Evolutionary conservation across 2,329 filamentous ascomycete genomes (phyloP), one percentile per base, ranked within the genome.

Genomic region (Moelleriella libera): DNA sequence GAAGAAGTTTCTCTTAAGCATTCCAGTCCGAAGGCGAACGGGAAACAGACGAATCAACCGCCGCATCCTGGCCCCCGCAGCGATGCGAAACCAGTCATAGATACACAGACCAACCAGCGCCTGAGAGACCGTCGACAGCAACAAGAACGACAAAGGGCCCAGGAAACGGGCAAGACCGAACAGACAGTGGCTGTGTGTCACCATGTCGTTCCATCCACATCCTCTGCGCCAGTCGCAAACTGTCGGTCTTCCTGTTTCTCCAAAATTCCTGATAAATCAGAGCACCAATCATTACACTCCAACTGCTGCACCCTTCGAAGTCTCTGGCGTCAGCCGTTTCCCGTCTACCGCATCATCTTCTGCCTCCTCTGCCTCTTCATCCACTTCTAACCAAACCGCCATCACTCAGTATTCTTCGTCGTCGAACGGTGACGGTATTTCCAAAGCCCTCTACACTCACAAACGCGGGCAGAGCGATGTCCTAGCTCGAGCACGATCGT

Each of bases 381-480:
- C 72, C 51, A 57, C 64, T 45, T 80, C 80, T 52, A 76, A 80
- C 42, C 69, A 75, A 47, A 82, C 78, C 58, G 68, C 72, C 47
- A 54, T 56, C 48, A 65, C 84, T 44, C 70, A 83, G 54, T 86
- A 83, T 14, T 90, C 86, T 32, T 74, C 79, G 52, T 75, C 75
- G n/a, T 87, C 85, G 34, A 79, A 77, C 34, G 79, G 77, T 60
- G 70, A 70, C 43, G 76, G 78, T 61, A 63, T 55, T 28, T 54
- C 60, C 14, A 51, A 65, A 50, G 60, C 61, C 50, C 72, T 74
- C 45, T 41, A 34, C 48, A 48, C 45, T 40, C 86, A 90, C 59
- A 84, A 80, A 63, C 79, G 87, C 61, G 85, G 85, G 51, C 75
- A 81, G 63, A 90, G 85, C 65, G 85, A 92, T 69, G 76, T 76